Percentiles rank a stretch among this genome's conserved stretches.
Conservation (phyloP, 768 basidiomycete genomes). For the Rubroboletus satanas region DNA sequence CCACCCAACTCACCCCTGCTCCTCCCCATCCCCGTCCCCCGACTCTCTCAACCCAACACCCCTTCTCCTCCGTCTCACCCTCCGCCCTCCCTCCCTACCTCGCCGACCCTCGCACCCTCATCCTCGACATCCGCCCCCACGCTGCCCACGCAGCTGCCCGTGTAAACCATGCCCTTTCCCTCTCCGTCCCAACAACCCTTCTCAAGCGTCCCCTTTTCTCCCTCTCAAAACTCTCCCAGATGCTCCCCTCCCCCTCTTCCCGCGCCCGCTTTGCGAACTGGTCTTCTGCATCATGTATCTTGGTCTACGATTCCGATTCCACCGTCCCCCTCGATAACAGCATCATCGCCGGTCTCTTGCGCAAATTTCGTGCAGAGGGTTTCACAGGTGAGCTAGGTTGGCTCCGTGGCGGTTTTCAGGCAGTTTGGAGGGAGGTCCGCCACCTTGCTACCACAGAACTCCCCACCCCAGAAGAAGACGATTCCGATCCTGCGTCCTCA, state of each 20-base stretch:
- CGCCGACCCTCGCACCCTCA: constrained; percentile 43
- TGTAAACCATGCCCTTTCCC: constrained; percentile 66
- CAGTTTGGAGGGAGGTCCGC: constrained; percentile 53
- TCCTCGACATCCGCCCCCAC: constrained; percentile 88
- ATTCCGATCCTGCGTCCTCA: constrained; percentile 35
- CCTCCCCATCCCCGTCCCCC: background rate
- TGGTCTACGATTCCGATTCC: constrained; percentile 87
- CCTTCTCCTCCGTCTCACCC: constrained; percentile 27
- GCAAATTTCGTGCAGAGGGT: constrained; percentile 66
- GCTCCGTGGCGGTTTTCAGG: constrained; percentile 80
- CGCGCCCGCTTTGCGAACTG: constrained; percentile 60
- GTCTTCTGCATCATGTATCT: constrained; percentile 54
- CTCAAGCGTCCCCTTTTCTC: constrained; percentile 89
- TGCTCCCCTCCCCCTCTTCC: constrained; percentile 65
- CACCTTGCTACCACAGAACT: constrained; percentile 51
- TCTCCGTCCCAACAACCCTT: constrained; percentile 91
- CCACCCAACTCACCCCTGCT: background rate
- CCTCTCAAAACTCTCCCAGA: constrained; percentile 67
- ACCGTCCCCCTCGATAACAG: constrained; percentile 52
- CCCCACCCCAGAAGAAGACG: constrained; percentile 48
- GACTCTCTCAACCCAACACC: constrained; percentile 1
- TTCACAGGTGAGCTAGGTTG: constrained; percentile 65
- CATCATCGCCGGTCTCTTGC: constrained; percentile 68
- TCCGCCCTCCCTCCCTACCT: constrained; percentile 31
- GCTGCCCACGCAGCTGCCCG: constrained; percentile 66